These are phyloP conservation scores for Tolypocladium sp. DNA, from an alignment of 2,329 filamentous ascomycete species.

Conservation along the genomic window DNA sequence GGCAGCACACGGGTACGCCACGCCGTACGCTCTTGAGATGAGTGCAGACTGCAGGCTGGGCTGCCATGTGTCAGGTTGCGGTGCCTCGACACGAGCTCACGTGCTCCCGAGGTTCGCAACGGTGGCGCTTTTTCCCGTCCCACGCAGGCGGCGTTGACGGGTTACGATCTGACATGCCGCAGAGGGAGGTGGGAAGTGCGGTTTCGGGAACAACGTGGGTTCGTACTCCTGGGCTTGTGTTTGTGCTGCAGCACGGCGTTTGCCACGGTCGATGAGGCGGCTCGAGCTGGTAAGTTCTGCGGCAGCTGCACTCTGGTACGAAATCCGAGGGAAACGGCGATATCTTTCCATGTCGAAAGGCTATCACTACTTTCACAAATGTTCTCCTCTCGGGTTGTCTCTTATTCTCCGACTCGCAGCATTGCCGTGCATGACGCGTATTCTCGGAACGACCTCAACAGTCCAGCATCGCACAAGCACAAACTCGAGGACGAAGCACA, in stretches of 20 bases:
- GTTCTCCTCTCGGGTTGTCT: background rate
- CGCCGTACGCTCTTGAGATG: background rate
- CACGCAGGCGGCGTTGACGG: background rate
- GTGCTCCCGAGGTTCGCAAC: constrained; percentile 1
- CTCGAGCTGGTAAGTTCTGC: background rate
- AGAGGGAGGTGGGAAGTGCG: background rate
- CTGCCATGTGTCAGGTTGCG: background rate
- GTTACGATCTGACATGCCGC: background rate
- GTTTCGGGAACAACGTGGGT: background rate
- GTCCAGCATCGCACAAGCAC: background rate
- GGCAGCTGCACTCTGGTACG: background rate
- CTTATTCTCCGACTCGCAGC: background rate
- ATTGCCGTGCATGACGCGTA: background rate
- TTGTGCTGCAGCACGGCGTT: background rate
- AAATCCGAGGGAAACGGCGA: no score
- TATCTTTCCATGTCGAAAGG: background rate
- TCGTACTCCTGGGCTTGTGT: background rate
- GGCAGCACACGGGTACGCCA: background rate
- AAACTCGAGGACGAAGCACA: background rate
- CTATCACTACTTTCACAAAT: background rate
- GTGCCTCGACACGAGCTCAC: constrained; percentile 4
- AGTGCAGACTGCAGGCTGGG: background rate
- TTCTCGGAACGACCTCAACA: background rate
- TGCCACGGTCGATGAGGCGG: background rate
- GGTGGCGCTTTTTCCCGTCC: background rate